A percentile compares a stretch with the other conserved stretches of the same genome.
Evolutionary conservation across 1,284 basidiomycete species (phyloP).

Genomic region (Puccinia brachypodii): DNA sequence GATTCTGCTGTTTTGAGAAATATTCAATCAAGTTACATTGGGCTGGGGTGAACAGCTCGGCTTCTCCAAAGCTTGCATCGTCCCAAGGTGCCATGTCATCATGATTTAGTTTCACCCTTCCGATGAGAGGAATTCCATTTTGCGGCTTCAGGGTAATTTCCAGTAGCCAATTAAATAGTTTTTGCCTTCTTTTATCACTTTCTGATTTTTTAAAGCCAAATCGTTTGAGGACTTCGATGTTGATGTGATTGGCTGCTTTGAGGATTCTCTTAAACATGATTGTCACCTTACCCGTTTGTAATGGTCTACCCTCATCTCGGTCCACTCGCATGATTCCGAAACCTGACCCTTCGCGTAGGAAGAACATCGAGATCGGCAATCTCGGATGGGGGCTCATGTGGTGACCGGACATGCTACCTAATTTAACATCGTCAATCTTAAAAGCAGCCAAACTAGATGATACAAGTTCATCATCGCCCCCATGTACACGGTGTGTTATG

Average conservation of each 20-base stretch:
- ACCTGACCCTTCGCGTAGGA: background rate
- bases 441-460: too few relatives aligned
- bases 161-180: background rate
- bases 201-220: too few relatives aligned
- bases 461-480: too few relatives aligned
- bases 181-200: too few relatives aligned
- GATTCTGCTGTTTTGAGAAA: background rate
- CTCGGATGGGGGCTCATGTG: background rate
- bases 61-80: background rate
- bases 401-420: too few relatives aligned
- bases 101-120: background rate
- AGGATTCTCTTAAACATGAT: too few relatives aligned
- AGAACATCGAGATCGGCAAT: background rate
- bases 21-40: background rate
- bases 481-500: too few relatives aligned
- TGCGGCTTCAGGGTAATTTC: background rate
- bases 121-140: background rate
- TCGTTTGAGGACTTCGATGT: background rate
- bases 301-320: too few relatives aligned
- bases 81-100: background rate
- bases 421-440: too few relatives aligned
- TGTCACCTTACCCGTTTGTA: too few relatives aligned
- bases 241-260: background rate
- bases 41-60: background rate
- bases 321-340: background rate